Conservation (phyloP, 2,329 filamentous ascomycete genomes). For the Colletotrichum somersetense region DNA sequence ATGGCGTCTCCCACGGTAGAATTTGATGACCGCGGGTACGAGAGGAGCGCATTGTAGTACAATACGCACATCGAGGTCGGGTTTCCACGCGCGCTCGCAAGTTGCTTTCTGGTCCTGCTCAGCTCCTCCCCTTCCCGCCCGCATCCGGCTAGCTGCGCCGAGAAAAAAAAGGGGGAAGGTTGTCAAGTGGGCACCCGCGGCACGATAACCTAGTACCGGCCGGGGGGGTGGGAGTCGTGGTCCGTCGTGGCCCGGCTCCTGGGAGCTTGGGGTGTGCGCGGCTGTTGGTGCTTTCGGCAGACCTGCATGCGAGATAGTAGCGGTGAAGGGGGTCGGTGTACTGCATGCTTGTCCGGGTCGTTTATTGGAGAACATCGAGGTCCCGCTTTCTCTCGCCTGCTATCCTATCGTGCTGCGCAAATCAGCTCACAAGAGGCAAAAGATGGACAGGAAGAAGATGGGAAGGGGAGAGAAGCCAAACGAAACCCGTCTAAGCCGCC, state of each 20-base stretch:
- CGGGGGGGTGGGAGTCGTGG: slow-evolving; percentile 21
- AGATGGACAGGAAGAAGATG: neutral
- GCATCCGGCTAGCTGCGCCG: slow-evolving; percentile 36
- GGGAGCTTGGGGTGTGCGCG: slow-evolving; percentile 12
- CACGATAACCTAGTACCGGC: slow-evolving; percentile 35
- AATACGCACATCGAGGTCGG: slow-evolving; percentile 6
- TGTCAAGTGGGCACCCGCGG: slow-evolving; percentile 18
- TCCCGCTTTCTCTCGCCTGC: slow-evolving; percentile 25
- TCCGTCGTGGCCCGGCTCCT: slow-evolving; percentile 16
- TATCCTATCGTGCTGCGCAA: slow-evolving; percentile 24
- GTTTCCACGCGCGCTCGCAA: slow-evolving; percentile 3
- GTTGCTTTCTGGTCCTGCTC: neutral
- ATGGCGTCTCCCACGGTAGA: slow-evolving; percentile 7
- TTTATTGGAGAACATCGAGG: slow-evolving; percentile 1
- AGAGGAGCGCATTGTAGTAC: neutral
- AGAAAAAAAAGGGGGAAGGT: slow-evolving; percentile 13
- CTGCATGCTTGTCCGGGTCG: slow-evolving; percentile 23
- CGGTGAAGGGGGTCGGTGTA: slow-evolving; percentile 40
- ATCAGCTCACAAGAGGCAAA: neutral
- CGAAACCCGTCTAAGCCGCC: neutral
- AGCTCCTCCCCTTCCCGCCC: slow-evolving; percentile 1
- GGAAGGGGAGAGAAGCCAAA: neutral
- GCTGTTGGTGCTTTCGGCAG: slow-evolving; percentile 2
- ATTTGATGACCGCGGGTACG: neutral
- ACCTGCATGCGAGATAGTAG: slow-evolving; percentile 37